Evolutionary conservation across 2,329 filamentous ascomycete species (phyloP).

Genomic region (Xylaria sp.): DNA sequence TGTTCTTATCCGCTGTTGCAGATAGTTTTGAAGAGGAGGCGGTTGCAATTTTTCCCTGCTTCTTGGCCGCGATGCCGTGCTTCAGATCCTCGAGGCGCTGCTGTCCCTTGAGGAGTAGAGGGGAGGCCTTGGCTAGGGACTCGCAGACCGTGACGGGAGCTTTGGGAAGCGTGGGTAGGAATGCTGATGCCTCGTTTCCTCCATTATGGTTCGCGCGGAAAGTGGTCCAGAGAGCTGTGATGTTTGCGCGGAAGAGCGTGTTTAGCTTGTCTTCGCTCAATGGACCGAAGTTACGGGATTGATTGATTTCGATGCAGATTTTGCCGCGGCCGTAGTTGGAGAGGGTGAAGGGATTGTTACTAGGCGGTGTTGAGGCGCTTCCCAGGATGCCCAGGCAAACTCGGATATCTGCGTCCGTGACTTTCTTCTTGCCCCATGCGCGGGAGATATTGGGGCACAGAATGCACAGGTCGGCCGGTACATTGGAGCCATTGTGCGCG

Average conservation of each 20-base stretch:
- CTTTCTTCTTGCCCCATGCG: constrained; percentile 74
- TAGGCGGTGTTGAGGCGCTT: constrained; percentile 35
- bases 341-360: constrained; percentile 37
- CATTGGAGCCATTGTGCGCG: constrained; percentile 68
- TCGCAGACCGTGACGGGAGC: constrained; percentile 58
- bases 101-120: constrained; percentile 69
- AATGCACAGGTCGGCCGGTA: constrained; percentile 67
- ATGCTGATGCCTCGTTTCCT: constrained; percentile 48
- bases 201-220: constrained; percentile 33
- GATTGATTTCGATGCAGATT: constrained; percentile 63
- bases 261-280: constrained; percentile 60
- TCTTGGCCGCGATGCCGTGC: constrained; percentile 60
- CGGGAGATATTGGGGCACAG: constrained; percentile 68
- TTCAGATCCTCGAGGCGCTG: constrained; percentile 73
- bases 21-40: no score
- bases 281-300: constrained; percentile 43
- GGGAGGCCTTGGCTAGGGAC: constrained; percentile 58
- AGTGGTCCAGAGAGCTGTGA: constrained; percentile 53
- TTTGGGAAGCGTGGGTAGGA: constrained; percentile 62
- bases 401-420: constrained; percentile 69
- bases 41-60: constrained; percentile 51
- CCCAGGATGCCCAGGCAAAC: constrained; percentile 69
- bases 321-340: constrained; percentile 52
- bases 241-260: constrained; percentile 58
- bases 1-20: no score